These are phyloP conservation scores for Torulaspora pretoriensis DNA, from an alignment of 1,139 yeast genomes.

Conservation along the genomic window DNA sequence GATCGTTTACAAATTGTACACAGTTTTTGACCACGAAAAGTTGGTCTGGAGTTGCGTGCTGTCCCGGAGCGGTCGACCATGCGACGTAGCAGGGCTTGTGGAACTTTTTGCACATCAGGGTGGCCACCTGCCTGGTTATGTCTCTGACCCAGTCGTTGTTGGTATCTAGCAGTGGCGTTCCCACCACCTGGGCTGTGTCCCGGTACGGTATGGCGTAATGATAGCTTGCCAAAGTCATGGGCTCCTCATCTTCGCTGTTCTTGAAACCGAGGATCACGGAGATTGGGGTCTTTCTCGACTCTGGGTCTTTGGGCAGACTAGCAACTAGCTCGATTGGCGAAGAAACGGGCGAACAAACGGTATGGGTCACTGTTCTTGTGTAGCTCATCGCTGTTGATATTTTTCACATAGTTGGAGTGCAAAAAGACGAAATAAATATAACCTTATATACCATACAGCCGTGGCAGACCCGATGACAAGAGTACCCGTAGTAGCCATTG, in stretches of 20 bases:
- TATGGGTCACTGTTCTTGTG: slow-evolving; percentile 16
- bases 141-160: slow-evolving; percentile 29
- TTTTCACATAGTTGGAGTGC: background rate
- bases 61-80: slow-evolving; percentile 17
- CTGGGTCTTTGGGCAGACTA: slow-evolving; percentile 17
- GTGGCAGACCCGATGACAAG: slow-evolving; percentile 8
- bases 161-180: slow-evolving; percentile 28
- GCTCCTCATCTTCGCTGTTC: slow-evolving; percentile 1
- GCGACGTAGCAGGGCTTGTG: slow-evolving; percentile 31
- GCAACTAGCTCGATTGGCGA: slow-evolving; percentile 20
- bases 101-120: slow-evolving; percentile 26
- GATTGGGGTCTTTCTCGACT: slow-evolving; percentile 22
- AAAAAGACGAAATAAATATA: background rate
- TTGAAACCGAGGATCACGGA: slow-evolving; percentile 15
- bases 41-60: slow-evolving; percentile 21
- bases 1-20: slow-evolving; percentile 15
- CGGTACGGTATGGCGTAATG: slow-evolving; percentile 29
- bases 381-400: slow-evolving; percentile 6
- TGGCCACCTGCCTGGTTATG: slow-evolving; percentile 28
- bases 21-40: slow-evolving; percentile 22
- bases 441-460: background rate
- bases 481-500: slow-evolving; percentile 55
- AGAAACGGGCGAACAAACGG: slow-evolving; percentile 10
- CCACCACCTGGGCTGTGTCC: slow-evolving; percentile 19
- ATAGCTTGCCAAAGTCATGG: slow-evolving; percentile 20